A percentile compares a stretch with the other conserved stretches of the same genome.
Evolutionary conservation across 106 monocot species (phyloP).

Genomic region (Xerophyta viscosa): DNA sequence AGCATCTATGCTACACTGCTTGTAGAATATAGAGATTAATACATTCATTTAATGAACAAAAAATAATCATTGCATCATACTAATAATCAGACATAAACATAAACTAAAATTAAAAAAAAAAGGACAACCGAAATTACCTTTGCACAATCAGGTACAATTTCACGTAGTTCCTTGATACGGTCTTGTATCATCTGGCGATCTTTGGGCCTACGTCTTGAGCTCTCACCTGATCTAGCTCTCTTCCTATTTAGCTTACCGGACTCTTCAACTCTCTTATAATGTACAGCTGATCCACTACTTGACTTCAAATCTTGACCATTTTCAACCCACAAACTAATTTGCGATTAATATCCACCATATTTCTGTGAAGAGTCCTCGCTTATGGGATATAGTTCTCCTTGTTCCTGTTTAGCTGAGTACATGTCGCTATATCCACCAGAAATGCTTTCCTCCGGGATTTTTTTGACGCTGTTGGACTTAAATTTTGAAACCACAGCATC

Average conservation of each 20-base stretch:
- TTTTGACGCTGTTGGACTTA: slow-evolving; percentile 27
- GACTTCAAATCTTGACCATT: slow-evolving; percentile 28
- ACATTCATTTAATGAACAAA: not conserved
- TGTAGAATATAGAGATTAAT: not conserved
- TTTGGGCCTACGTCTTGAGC: slow-evolving; percentile 71
- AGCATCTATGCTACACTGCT: slow-evolving; percentile 91
- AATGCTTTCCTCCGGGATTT: slow-evolving; percentile 33
- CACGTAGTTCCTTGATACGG: slow-evolving; percentile 85
- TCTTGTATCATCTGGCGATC: slow-evolving; percentile 94
- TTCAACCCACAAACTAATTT: slow-evolving; percentile 67
- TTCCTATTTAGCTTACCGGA: slow-evolving; percentile 50
- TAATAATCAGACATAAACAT: not conserved
- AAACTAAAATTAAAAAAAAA: not conserved
- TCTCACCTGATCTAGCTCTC: slow-evolving; percentile 71
- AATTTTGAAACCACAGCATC: slow-evolving; percentile 81
- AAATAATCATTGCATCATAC: not conserved
- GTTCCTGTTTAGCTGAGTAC: slow-evolving; percentile 14
- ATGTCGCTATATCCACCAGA: slow-evolving; percentile 22
- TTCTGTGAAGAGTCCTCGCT: slow-evolving; percentile 25
- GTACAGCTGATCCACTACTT: slow-evolving; percentile 26
- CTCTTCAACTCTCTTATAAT: slow-evolving; percentile 42
- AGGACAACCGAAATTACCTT: slow-evolving; percentile 48
- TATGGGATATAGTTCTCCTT: slow-evolving; percentile 10
- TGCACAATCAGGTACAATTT: slow-evolving; percentile 87
- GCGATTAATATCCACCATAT: slow-evolving; percentile 41